Base-by-base conservation (phyloP, 345 rosid species). In the Gossypium anomalum region DNA sequence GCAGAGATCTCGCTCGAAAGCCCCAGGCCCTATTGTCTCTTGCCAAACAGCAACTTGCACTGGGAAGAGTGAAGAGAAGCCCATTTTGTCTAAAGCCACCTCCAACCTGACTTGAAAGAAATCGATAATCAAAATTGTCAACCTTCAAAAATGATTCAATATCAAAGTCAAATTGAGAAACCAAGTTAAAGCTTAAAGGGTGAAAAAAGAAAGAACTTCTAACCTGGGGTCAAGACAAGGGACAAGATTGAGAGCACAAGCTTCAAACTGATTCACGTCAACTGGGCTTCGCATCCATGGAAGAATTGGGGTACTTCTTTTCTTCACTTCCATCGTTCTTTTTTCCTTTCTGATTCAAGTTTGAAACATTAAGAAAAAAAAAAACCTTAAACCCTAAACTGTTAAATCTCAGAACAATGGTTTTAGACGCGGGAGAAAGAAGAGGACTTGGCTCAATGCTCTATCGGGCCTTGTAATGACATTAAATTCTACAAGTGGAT, bases 281-380 rank as follows among this genome's bases (percentile, higher is more conserved):
- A 95, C 73, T 0, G 98, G 98, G 71, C 82, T 83, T 82, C 96
- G 83, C 98, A 95, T 93, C 99, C 99, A 95, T 83, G 94, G 91
- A 83, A 95, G 86, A 62, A 92, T 82, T 7, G 94, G 87, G 12
- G 78, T 64, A 19, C 72, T 86, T 48, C 59, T 86, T 61, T 20
- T 82, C 84, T 78, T 78, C 67, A 68, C 11, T 61, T 81, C 72
- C 79, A 63, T 88, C 81, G 72, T 78, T 62, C 67, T 77, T 4
- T 69, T 44, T 44, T 3, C 9, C 16, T 16, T 38, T 29, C 19
- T 47, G 6, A 14, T 15, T 49, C 72, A 25, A 49, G 19, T 43
- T 68, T 68, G 38, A 47, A 34, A 22, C 25, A 7, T 6, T 13
- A 8, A 29, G 16, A 3, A 9, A 2, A 8, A 25, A 25, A 25